Evolutionary conservation across 1,139 yeast species (phyloP), one percentile per base, ranked within the genome.

Genomic region (Geotrichum carabidarum): DNA sequence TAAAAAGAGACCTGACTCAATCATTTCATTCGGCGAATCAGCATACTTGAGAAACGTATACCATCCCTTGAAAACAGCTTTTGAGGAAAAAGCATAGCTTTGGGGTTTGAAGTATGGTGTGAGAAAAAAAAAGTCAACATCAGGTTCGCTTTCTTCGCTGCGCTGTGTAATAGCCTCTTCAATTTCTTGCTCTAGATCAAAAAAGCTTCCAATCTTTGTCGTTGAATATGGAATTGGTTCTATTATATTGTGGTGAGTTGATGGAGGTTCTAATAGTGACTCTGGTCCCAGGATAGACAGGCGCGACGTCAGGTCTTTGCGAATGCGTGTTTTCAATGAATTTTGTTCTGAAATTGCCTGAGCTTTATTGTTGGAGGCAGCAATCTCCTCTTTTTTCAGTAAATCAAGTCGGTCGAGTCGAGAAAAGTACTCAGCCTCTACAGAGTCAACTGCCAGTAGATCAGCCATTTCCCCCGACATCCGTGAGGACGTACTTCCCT

Each of bases 1-100:
- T 15, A 48, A 14, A 11, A 48, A 27, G 2, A 48, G 27, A 7
- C 51, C 51, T 8, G 51, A 48, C 22, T 48, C 51, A 6, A 48
- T 48, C 32, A 48, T 14, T 1, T n/a, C 30, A 22, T 42, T 48
- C 6, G 51, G 51, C 4, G 51, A 42, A 7, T 48, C 46, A 6
- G n/a, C 32, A 8, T 34, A 22, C 18, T 22, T 18, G 11, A 48
- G 34, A 32, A 48, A 48, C 2, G 27, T 34, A 15, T 48, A 48
- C 51, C 51, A 48, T 14, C 32, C 42, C 34, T 48, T 18, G 47
- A 41, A 48, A 18, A 17, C 14, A 3, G 41, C 7, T 15, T 42
- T 12, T 2, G 27, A 11, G 12, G 46, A 3, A 11, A 48, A 9
- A 8, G 34, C 35, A 22, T 42, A 48, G 8, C 42, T n/a, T 27